Base-by-base conservation (phyloP, 192 early-diverging fungal genomes). In the Gorgonomyces haynaldii region DNA sequence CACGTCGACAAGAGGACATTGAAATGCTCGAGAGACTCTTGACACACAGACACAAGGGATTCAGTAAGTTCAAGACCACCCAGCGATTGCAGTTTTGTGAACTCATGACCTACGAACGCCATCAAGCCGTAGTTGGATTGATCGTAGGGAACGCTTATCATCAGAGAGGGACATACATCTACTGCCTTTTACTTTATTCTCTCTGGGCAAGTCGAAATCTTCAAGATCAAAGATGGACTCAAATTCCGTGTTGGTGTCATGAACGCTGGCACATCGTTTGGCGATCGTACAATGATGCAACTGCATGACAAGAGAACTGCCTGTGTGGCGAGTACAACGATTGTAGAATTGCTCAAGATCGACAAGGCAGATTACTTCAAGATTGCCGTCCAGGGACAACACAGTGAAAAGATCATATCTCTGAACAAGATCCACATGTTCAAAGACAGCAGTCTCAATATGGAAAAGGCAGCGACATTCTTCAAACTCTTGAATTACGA, bases 161-260 rank as follows among this genome's bases (percentile, higher is more conserved):
- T 42, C 9, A 16, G 6, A 0, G 40, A 42, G 25, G 40, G 40
- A 22, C 40, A 42, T 1, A n/a, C 40, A 8, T 9, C 20, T 8
- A 23, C 22, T 19, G 21, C 13, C 12, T 2, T 42, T 24, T 42
- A 42, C 25, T 24, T 42, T 19, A 23, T 42, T 7, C 25, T 42
- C 9, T 42, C 40, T 12, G 40, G 40, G 3, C 40, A 42, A 42
- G 22, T 42, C 3, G 40, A 42, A 42, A 16, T 42, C 21, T 7
- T 42, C 5, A 3, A 23, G 22, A 19, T 42, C 5, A 42, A 42
- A 0, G 40, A 23, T 23, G 40, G 22, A 22, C 25, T 16, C 6
- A 42, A 42, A 22, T 42, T 12, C 25, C 16, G 20, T 9, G 17
- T 42, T n/a, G n/a, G n/a, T n/a, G n/a, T n/a, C n/a, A n/a, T n/a